Evolutionary conservation across 495 filamentous ascomycete species (phyloP), one percentile per base, ranked within the genome.

Genomic region (Tricharina praecox): DNA sequence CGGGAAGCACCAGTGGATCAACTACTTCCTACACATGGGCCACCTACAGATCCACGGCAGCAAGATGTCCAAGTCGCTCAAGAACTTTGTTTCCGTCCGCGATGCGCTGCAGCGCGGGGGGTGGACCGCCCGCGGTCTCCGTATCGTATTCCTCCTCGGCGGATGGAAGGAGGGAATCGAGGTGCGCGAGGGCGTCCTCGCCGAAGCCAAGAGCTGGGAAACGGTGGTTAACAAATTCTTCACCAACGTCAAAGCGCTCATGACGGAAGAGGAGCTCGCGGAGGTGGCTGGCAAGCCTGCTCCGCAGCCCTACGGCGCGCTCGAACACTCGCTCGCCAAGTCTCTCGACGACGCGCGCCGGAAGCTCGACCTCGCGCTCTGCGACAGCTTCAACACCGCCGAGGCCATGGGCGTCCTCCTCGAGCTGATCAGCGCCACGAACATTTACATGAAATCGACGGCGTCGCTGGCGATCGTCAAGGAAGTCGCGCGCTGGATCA

Each of bases 21-120:
- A 88, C 56, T 94, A 97, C 65, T 97, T 97, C 64, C 58, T 95
- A 47, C 88, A 95, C 61, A 93, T 92, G 81, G 88, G 88, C 4
- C 88, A 97, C 62, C 66, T 96, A 36, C 82, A 78, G 18, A 95
- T 97, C 48, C 70, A 77, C 28, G 88, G 90, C 0, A 80, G 76
- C 4, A 97, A 97, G 62, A 97, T 97, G 90, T 83, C 77, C 39
- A 95, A 96, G 64, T 81, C 75, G 4, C 62, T 96, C 48, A 96
- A 97, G 68, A 97, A 95, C 65, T 97, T 95, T 63, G 84, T 82
- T n/a, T 93, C 90, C 0, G 93, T 97, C 50, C 74, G 81, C 7
- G 81, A 90, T 54, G 85, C 86, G 0, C 68, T 97, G 0, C 71
- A 70, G 4, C 65, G 69, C 3, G 74, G 74, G n/a, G 79, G 77